Conservation (phyloP, 1,284 basidiomycete species). For the Phenoliferia sp. region DNA sequence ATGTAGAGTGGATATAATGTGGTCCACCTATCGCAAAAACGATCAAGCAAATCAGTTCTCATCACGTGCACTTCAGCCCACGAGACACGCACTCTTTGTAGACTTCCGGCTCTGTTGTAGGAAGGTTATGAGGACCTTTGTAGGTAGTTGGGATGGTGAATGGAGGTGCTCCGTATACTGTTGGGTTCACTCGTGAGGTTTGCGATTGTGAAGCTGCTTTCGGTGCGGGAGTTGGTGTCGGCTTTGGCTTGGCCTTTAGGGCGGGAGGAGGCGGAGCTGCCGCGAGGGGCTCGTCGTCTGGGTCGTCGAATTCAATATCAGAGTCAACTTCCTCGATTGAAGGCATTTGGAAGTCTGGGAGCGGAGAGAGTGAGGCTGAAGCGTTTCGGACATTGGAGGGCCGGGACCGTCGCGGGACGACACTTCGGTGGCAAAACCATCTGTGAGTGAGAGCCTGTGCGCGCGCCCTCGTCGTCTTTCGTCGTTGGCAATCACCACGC, state of each 20-base stretch:
- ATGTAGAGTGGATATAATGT: slow-evolving; percentile 88
- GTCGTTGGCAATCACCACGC: too few relatives aligned
- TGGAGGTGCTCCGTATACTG: neutral
- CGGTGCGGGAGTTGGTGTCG: neutral
- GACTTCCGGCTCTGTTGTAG: neutral
- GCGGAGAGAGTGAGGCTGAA: too few relatives aligned
- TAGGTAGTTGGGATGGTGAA: neutral
- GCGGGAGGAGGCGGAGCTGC: neutral
- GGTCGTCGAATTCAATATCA: slow-evolving; percentile 3
- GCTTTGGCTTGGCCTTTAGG: neutral
- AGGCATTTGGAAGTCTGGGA: too few relatives aligned
- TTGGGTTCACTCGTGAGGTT: neutral
- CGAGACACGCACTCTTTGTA: slow-evolving; percentile 7
- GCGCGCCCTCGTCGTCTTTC: too few relatives aligned
- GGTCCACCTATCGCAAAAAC: too few relatives aligned
- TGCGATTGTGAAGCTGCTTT: neutral
- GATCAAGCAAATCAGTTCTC: neutral
- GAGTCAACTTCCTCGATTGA: slow-evolving; percentile 10
- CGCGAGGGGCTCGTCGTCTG: slow-evolving; percentile 7
- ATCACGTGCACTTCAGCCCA: too few relatives aligned
- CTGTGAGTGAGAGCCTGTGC: too few relatives aligned
- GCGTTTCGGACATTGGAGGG: too few relatives aligned
- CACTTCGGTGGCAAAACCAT: too few relatives aligned
- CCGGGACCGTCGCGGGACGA: too few relatives aligned
- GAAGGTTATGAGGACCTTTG: neutral